Evolutionary conservation across 2,329 filamentous ascomycete species (phyloP).

Genomic region (Exophiala xenobiotica): DNA sequence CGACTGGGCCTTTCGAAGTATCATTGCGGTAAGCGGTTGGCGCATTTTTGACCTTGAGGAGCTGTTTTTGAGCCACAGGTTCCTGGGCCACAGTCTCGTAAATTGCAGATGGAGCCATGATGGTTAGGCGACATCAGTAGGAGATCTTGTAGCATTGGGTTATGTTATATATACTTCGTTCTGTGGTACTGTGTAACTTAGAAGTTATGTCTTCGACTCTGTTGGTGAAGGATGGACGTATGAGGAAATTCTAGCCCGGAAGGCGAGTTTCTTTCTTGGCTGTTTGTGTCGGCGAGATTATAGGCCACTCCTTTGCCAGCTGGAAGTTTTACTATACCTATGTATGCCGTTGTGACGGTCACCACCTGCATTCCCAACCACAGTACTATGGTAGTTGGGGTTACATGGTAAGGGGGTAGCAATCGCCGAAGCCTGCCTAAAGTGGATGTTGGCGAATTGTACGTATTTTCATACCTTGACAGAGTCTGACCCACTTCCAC

Average conservation of each 20-base stretch:
- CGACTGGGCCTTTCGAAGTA: conserved; percentile 7
- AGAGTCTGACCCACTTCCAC: too few relatives aligned
- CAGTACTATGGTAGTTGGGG: too few relatives aligned
- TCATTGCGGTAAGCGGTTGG: conserved; percentile 9
- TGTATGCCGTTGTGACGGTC: background rate
- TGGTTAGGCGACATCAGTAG: conserved; percentile 1
- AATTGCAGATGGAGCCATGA: conserved; percentile 12
- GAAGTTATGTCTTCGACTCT: background rate
- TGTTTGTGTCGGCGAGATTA: background rate
- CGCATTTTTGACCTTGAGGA: conserved; percentile 11
- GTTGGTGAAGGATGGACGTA: background rate
- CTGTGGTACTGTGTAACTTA: background rate
- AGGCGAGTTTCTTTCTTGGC: background rate
- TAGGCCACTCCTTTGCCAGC: background rate
- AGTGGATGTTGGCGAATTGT: too few relatives aligned
- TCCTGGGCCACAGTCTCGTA: conserved; percentile 5
- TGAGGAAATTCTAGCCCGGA: background rate
- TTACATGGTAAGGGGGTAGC: background rate
- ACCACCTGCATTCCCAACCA: background rate
- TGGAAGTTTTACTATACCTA: background rate
- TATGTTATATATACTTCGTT: conserved; percentile 12
- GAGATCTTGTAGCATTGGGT: conserved; percentile 1
- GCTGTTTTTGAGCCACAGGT: conserved; percentile 6
- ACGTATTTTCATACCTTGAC: too few relatives aligned
- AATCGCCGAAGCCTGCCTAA: background rate